Evolutionary conservation across 371 early-diverging fungal species (phyloP).

Genomic region (Batkoa obscura): DNA sequence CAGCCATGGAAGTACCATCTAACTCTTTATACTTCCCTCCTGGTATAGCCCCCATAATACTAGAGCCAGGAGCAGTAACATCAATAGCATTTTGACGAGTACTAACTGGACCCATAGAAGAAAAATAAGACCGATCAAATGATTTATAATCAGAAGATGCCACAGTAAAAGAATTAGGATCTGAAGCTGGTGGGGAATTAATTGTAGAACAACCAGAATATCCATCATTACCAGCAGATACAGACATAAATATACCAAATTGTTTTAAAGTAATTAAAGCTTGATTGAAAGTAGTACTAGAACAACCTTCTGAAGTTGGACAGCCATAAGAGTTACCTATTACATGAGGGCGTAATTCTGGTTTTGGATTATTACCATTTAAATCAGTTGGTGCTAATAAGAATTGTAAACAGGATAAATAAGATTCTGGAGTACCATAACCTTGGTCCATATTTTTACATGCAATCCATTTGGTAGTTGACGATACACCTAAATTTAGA

Average conservation of each 20-base stretch:
- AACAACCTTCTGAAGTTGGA: not conserved
- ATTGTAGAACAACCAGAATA: not conserved
- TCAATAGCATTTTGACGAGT: not conserved
- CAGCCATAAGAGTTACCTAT: not conserved
- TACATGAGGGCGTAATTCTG: not conserved
- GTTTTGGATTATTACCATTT: not conserved
- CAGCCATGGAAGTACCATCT: slow-evolving; percentile 42
- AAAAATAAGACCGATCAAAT: not conserved
- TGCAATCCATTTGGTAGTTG: not conserved
- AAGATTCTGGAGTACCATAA: not conserved
- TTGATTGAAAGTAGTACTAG: not conserved
- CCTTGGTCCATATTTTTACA: slow-evolving; percentile 4
- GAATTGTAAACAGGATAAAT: not conserved
- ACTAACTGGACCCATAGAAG: not conserved
- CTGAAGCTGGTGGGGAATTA: not conserved
- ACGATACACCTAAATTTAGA: not conserved
- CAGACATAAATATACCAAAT: not conserved
- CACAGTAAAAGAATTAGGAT: not conserved
- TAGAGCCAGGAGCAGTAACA: slow-evolving; percentile 16
- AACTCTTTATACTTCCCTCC: not conserved
- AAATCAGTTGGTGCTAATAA: not conserved
- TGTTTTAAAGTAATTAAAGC: not conserved
- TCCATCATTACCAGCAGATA: not conserved
- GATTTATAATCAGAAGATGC: not conserved
- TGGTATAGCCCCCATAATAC: slow-evolving; percentile 13